phyloP scores from a whole-genome alignment of 108 stramenopile species.

The Cyclotella sp. region DNA sequence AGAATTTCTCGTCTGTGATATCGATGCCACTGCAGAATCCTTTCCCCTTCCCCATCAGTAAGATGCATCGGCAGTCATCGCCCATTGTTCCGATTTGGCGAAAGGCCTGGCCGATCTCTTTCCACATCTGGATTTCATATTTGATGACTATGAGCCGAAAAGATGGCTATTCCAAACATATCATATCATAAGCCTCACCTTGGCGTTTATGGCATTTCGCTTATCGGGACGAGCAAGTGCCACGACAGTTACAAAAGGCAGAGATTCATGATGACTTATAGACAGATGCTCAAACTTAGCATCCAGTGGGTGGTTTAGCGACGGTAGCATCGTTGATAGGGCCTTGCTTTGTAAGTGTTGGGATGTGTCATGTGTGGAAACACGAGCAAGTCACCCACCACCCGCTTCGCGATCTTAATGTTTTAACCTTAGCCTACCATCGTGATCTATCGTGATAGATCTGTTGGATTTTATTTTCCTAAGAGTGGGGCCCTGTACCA shows the following conservation, averaged over 20 bases:
- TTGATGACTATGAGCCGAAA: background rate
- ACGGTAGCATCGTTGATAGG: background rate
- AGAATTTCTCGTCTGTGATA: conserved; percentile 60
- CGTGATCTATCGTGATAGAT: too few species aligned
- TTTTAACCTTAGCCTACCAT: too few species aligned
- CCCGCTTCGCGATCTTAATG: too few species aligned
- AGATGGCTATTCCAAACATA: background rate
- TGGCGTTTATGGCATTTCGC: conserved; percentile 71
- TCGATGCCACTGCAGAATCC: conserved; percentile 83
- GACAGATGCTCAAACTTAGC: conserved; percentile 27
- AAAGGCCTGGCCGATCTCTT: conserved; percentile 76
- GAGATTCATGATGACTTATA: conserved; percentile 28
- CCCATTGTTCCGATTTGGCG: conserved; percentile 51
- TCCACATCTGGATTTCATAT: conserved; percentile 63
- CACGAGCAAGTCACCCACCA: too few species aligned
- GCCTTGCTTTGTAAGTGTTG: background rate
- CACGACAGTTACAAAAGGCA: conserved; percentile 59
- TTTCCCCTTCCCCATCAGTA: conserved; percentile 68
- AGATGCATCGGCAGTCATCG: conserved; percentile 69
- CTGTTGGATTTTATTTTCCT: too few species aligned
- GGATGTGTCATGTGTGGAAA: too few species aligned
- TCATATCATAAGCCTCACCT: conserved; percentile 19
- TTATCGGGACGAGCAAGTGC: conserved; percentile 66
- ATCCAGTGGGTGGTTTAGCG: conserved; percentile 29
- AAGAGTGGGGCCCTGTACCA: too few species aligned